Evolutionary conservation across 2,329 filamentous ascomycete genomes (phyloP).

Genomic region (Neopestalotiopsis sp.): DNA sequence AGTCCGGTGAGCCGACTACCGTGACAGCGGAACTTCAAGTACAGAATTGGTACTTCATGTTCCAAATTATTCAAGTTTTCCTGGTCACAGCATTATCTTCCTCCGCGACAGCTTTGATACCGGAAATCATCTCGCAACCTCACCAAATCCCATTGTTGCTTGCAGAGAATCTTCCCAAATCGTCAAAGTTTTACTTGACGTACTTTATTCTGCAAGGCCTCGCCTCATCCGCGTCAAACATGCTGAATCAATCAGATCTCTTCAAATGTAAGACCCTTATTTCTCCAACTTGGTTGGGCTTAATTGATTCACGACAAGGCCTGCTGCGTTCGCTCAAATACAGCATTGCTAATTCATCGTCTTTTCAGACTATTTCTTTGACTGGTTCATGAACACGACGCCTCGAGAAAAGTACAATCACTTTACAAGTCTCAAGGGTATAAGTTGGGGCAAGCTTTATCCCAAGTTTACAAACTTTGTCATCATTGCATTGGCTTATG

Average conservation of each 20-base stretch:
- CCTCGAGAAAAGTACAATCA: conserved; percentile 73
- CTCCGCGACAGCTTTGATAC: conserved; percentile 45
- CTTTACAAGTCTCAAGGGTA: conserved; percentile 63
- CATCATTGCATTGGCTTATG: conserved; percentile 65
- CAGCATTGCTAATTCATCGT: no score
- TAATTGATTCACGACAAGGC: neutral
- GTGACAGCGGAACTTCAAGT: conserved; percentile 77
- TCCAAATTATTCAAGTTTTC: conserved; percentile 85
- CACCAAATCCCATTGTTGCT: conserved; percentile 52
- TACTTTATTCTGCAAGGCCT: conserved; percentile 80
- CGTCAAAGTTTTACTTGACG: conserved; percentile 78
- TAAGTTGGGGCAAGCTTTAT: conserved; percentile 74
- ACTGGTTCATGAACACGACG: conserved; percentile 71
- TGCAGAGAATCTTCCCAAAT: conserved; percentile 67
- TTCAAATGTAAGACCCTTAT: conserved; percentile 47
- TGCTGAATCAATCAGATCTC: conserved; percentile 66
- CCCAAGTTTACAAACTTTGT: conserved; percentile 49
- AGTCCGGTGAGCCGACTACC: conserved; percentile 72
- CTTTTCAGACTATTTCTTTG: conserved; percentile 56
- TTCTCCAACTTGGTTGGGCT: neutral
- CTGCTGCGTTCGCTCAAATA: no score
- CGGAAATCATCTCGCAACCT: conserved; percentile 34
- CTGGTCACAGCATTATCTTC: conserved; percentile 80
- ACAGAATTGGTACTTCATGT: conserved; percentile 80
- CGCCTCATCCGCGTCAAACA: conserved; percentile 67